Evolutionary conservation across 1,284 basidiomycete genomes (phyloP), one percentile per base, ranked within the genome.

Genomic region (Malassezia furfur): DNA sequence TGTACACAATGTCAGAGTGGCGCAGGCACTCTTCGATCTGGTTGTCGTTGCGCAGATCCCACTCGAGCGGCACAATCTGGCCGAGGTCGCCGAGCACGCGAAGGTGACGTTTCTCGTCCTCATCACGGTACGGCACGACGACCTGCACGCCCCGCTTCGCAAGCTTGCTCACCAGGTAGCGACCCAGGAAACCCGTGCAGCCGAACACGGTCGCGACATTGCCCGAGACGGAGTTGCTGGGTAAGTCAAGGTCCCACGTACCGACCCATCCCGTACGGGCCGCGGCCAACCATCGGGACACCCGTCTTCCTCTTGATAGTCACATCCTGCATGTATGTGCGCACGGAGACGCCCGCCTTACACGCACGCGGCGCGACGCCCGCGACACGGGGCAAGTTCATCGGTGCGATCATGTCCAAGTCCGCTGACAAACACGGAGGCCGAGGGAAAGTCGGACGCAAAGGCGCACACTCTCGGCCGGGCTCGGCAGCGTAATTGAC

Each of bases 1-100:
- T 94, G 80, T 89, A 91, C n/a, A 96, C 94, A 5, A 87, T 87
- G 76, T 99, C 89, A 31, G 94, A 98, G 78, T 96, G 90, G 66
- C 88, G 82, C 65, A 98, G 76, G 76, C 90, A 94, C 76, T 96
- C 91, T 54, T 84, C 86, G 67, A 93, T 96, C 75, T 93, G 90
- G 54, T 84, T 80, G 61, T 88, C 85, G 70, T 86, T 84, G 54
- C 87, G 81, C 30, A 91, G 80, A 74, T 94, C 88, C 87, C 90
- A 96, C 82, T 96, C 94, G 84, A 96, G 84, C 62, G 89, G 84
- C 54, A 96, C 87, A 64, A 99, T 86, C 79, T 96, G 91, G 30
- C 94, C 94, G 54, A 98, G 81, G 79, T 99, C 94, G 49, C 94
- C 94, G 82, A 87, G 88, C 9, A 88, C 85, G 77, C 85, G 87